Base-by-base conservation (phyloP, 2,329 filamentous ascomycete genomes). In the Cladophialophora immunda region DNA sequence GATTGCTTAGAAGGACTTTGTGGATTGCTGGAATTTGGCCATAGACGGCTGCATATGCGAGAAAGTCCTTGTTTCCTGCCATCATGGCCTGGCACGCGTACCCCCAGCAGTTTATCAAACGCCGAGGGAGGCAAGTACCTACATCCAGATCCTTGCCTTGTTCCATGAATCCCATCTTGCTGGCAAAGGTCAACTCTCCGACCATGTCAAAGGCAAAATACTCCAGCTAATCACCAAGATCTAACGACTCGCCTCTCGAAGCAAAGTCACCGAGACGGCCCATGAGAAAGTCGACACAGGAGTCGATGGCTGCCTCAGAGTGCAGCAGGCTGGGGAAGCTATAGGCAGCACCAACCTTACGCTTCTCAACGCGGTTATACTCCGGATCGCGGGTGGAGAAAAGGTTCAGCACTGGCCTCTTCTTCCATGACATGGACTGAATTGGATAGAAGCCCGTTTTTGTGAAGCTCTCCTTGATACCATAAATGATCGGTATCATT, bases 341-440 rank as follows among this genome's bases (percentile, higher is more conserved):
- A 71, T 76, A 61, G 34, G 66, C 34, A 58, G 67, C 71, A 9
- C 69, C 69, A 34, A 71, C 61, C 38, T 71, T 71, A 11, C 69
- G 62, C 64, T 71, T 71, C 52, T 68, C 69, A 29, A 68, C 55
- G 15, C 69, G 86, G 76, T 94, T 92, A 78, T 91, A 93, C 41
- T 85, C 81, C 70, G 93, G 91, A 76, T 92, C 87, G 5, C 86
- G 88, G 0, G 91, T 92, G 74, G 89, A 91, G 81, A 94, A 94
- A 17, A 95, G 85, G 3, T 90, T 92, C 45, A 87, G 86, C 0
- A 93, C 83, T 2, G 86, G 84, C 67, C 85, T 83, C 22, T 92
- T 92, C 68, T 90, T 88, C 25, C 69, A 71, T 5, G 69, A 71
- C 27, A 71, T 67, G 36, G 65, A 64, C 56, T 71, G 69, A 22